Conservation (phyloP, 2,329 filamentous ascomycete genomes). For the Hypoxylon sp. region DNA sequence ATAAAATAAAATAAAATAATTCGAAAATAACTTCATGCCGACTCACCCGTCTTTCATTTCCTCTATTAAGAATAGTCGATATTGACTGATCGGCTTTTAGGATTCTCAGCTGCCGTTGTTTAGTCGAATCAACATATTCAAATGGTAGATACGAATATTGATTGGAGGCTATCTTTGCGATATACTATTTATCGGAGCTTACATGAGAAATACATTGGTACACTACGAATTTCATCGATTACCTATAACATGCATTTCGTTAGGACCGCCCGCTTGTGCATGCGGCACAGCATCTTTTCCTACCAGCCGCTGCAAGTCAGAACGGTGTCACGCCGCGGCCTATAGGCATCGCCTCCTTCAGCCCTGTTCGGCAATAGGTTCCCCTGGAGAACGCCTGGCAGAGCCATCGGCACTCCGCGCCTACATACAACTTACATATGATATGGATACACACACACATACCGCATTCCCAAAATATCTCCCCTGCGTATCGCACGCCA, state of each 20-base stretch:
- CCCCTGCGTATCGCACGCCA: slow-evolving; percentile 20
- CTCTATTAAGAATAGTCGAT: slow-evolving; percentile 6
- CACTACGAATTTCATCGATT: slow-evolving; percentile 15
- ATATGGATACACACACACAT: background rate
- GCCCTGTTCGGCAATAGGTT: slow-evolving; percentile 43
- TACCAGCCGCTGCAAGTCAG: slow-evolving; percentile 37
- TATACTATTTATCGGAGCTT: slow-evolving; percentile 18
- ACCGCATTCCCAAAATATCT: slow-evolving; percentile 39
- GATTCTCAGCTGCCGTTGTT: slow-evolving; percentile 24
- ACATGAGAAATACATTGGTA: slow-evolving; percentile 23
- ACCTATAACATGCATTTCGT: slow-evolving; percentile 15
- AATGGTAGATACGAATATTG: background rate
- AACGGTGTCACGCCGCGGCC: slow-evolving; percentile 20
- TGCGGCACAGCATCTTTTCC: slow-evolving; percentile 33
- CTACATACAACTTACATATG: slow-evolving; percentile 2
- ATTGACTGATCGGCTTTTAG: slow-evolving; percentile 18
- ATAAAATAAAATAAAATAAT: slow-evolving; percentile 5
- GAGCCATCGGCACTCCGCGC: slow-evolving; percentile 27
- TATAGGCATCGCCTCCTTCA: slow-evolving; percentile 41
- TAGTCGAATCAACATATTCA: slow-evolving; percentile 17
- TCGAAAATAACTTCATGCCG: slow-evolving; percentile 6
- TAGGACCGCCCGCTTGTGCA: slow-evolving; percentile 27
- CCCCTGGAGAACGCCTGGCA: slow-evolving; percentile 8
- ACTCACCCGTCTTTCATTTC: slow-evolving; percentile 13
- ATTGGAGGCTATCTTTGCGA: slow-evolving; percentile 19